These are phyloP conservation scores for Phoenix dactylifera DNA, from an alignment of 176 grass and related monocot genomes.

Conservation along the genomic window DNA sequence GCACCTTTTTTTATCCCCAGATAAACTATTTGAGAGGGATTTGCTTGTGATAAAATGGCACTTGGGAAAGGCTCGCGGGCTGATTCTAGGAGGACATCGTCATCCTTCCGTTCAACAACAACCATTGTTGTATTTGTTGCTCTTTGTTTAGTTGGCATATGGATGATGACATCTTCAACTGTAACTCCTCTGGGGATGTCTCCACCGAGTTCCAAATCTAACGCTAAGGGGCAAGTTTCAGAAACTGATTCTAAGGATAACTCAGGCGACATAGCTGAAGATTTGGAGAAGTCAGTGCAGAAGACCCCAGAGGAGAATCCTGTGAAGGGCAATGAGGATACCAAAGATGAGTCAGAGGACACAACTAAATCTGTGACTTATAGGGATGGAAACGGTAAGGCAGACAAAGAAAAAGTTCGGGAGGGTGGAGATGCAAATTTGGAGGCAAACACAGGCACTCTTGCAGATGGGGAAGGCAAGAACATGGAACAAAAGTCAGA, in stretches of 20 bases:
- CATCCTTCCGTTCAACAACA: conserved; percentile 64
- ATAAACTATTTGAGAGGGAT: too few species aligned
- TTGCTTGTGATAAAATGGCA: conserved; percentile 34
- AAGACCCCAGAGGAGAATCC: conserved; percentile 32
- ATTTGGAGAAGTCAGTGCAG: conserved; percentile 30
- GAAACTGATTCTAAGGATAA: conserved; percentile 30
- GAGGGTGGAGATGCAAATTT: conserved; percentile 6
- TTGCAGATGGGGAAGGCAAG: neutral
- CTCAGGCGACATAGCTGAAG: conserved; percentile 26
- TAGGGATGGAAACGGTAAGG: conserved; percentile 19
- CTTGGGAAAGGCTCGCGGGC: conserved; percentile 56
- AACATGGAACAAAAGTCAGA: too few species aligned
- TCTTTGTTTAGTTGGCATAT: conserved; percentile 72
- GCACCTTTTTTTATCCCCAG: too few species aligned
- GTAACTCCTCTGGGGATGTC: conserved; percentile 51
- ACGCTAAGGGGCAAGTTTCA: conserved; percentile 26
- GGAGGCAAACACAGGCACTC: neutral
- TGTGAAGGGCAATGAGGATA: conserved; percentile 25
- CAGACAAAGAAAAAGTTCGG: neutral
- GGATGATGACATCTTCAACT: conserved; percentile 90
- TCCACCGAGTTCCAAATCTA: conserved; percentile 32
- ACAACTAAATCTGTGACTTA: conserved; percentile 9
- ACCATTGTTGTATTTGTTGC: conserved; percentile 62
- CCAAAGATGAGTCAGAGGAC: conserved; percentile 29
- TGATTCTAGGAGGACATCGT: conserved; percentile 66